Evolutionary conservation across 192 early-diverging fungal genomes (phyloP), one percentile per base, ranked within the genome.

Genomic region (Linnemannia hyalina): DNA sequence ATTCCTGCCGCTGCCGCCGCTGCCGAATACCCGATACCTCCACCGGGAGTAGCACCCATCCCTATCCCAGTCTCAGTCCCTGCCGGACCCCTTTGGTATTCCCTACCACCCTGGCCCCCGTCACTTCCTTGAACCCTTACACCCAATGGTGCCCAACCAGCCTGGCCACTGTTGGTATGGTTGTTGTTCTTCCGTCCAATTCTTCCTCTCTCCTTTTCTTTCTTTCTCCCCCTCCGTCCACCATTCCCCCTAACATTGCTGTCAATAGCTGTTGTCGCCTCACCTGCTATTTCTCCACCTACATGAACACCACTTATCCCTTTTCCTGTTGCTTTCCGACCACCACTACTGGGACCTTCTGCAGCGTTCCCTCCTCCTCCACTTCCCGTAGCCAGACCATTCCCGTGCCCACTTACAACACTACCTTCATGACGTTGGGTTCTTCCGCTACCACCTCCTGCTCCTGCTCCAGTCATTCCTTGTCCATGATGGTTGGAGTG

Each of bases 321-420:
- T 26, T 72, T 80, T 44, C 57, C 71, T 29, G 55, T 73, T 80
- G 40, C 41, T 23, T 47, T 73, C 29, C 42, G 57, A 35, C 42
- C 26, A 15, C 55, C 41, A 15, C 55, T 29, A 9, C 20, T 52
- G 20, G 49, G 18, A 52, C 18, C 38, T 22, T 29, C 68, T 13
- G 18, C 38, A 20, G 22, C 23, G 63, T 16, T 60, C 1, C 78
- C 6, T 26, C 77, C 69, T 41, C 38, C 52, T 57, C n/a, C 47
- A 26, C 36, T 47, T 72, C 9, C 69, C 23, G 32, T 36, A 44
- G 32, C 41, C 71, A 70, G 60, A 15, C 52, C 35, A 8, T 32
- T 60, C 7, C 78, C 32, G 29, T 65, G 60, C 16, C 41, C 40
- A 68, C 41, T 63, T 29, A 2, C 74, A 36, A 18, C 8, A 40